Evolutionary conservation across 2,329 filamentous ascomycete species (phyloP).

Genomic region (Diaporthe sp.): DNA sequence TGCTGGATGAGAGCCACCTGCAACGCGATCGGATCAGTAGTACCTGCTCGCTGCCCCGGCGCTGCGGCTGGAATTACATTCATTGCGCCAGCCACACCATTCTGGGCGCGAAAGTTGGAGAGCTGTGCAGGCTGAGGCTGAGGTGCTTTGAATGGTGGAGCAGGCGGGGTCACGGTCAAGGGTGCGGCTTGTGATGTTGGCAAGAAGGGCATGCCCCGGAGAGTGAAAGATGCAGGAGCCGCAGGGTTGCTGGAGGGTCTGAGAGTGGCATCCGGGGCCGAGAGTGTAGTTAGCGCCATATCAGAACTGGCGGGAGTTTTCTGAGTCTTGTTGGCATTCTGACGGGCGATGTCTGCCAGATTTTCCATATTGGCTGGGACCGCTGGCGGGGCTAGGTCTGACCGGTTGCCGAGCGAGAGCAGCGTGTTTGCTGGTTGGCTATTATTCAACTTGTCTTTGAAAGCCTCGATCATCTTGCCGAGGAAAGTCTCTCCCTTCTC

Average conservation of each 20-base stretch:
- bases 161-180: constrained; percentile 69
- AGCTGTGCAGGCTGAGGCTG: constrained; percentile 45
- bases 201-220: constrained; percentile 40
- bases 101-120: constrained; percentile 40
- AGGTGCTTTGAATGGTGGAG: constrained; percentile 47
- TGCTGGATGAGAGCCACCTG: constrained; percentile 81
- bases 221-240: constrained; percentile 37
- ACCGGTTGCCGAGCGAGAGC: constrained; percentile 49
- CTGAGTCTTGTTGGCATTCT: constrained; percentile 67
- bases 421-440: constrained; percentile 63
- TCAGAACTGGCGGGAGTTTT: constrained; percentile 46
- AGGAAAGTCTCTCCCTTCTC: constrained; percentile 95
- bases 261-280: constrained; percentile 43
- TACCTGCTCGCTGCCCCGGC: constrained; percentile 48
- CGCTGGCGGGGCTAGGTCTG: constrained; percentile 53
- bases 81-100: constrained; percentile 49
- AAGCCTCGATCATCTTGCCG: constrained; percentile 77
- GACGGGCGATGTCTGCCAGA: constrained; percentile 82
- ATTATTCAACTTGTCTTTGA: constrained; percentile 80
- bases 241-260: constrained; percentile 41
- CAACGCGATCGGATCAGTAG: constrained; percentile 65
- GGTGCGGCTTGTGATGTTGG: constrained; percentile 54
- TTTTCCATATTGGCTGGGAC: constrained; percentile 72
- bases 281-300: constrained; percentile 42
- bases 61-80: constrained; percentile 48